A percentile compares a stretch with the other conserved stretches of the same genome.
These are phyloP conservation scores for Ceratobasidium sp. DNA, from an alignment of 1,284 basidiomycete genomes.

Conservation along the genomic window DNA sequence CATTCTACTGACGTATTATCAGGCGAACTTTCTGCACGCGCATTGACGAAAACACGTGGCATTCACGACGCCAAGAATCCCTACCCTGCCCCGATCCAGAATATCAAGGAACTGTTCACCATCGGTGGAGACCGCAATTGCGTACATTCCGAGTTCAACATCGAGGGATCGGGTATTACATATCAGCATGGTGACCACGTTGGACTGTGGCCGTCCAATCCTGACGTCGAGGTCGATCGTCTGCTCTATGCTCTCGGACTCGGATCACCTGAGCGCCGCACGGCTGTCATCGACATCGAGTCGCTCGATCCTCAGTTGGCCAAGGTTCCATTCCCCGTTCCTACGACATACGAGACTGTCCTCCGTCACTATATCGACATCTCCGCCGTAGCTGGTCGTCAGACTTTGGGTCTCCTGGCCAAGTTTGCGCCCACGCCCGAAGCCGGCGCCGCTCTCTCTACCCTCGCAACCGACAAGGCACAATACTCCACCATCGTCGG, in stretches of 20 bases:
- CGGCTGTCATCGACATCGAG: constrained; percentile 88
- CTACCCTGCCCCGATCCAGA: constrained; percentile 83
- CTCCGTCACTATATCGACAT: constrained; percentile 98
- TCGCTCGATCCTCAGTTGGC: constrained; percentile 97
- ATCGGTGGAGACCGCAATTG: constrained; percentile 85
- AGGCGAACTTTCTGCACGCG: constrained; percentile 91
- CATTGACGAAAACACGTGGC: constrained; percentile 88
- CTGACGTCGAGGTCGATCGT: constrained; percentile 91
- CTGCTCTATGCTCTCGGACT: constrained; percentile 89
- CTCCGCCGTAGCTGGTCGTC: constrained; percentile 90
- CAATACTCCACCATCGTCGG: constrained; percentile 80
- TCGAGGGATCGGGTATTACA: constrained; percentile 94
- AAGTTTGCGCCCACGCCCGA: constrained; percentile 88
- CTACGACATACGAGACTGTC: constrained; percentile 93
- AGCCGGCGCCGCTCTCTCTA: constrained; percentile 78
- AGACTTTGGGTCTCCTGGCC: constrained; percentile 86
- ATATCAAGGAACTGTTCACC: constrained; percentile 86
- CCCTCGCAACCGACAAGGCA: constrained; percentile 88
- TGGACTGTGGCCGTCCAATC: constrained; percentile 96
- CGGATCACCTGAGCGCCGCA: constrained; percentile 70
- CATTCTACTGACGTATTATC: constrained; percentile 13
- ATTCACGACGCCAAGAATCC: constrained; percentile 99
- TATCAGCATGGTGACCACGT: constrained; percentile 99
- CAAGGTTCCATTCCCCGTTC: constrained; percentile 98
- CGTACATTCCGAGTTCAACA: constrained; percentile 94